Percentiles rank a stretch among this genome's conserved stretches.
These are phyloP conservation scores for Nakazawaea pomicola DNA, from an alignment of 805 yeast species.

Conservation along the genomic window DNA sequence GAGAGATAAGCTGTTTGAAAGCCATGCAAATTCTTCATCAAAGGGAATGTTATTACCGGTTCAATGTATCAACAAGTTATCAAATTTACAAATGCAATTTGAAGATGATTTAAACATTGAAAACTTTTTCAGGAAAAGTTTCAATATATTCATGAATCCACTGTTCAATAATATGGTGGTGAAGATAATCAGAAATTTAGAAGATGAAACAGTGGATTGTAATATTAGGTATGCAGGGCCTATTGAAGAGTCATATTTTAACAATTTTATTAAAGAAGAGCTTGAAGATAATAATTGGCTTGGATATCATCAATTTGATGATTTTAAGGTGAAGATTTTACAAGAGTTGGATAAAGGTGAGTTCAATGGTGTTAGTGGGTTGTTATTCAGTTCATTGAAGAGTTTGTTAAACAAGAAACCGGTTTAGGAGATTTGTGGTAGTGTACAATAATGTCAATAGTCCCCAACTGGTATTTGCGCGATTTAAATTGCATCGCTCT, in stretches of 20 bases:
- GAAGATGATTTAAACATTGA: conserved; percentile 6
- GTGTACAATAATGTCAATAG: too few species aligned
- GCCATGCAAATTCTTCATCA: conserved; percentile 27
- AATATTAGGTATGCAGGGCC: conserved; percentile 48
- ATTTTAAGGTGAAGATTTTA: conserved; percentile 39
- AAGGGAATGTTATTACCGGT: conserved; percentile 34
- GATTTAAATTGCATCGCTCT: too few species aligned
- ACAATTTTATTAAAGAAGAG: conserved; percentile 22
- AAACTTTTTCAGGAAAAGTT: conserved; percentile 15
- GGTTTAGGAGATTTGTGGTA: too few species aligned
- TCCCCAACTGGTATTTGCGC: too few species aligned
- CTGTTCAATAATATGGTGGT: conserved; percentile 42
- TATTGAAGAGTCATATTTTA: conserved; percentile 37
- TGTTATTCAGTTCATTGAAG: conserved; percentile 50
- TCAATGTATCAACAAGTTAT: conserved; percentile 26
- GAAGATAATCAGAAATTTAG: conserved; percentile 38
- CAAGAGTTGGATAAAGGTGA: conserved; percentile 35
- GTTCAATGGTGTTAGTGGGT: conserved; percentile 42
- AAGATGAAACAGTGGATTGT: conserved; percentile 34
- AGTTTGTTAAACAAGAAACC: conserved; percentile 34
- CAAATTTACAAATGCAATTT: conserved; percentile 12
- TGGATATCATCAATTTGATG: conserved; percentile 31
- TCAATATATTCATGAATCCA: conserved; percentile 46
- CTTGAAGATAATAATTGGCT: conserved; percentile 28
- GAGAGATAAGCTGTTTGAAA: conserved; percentile 48